Percentiles rank a stretch among this genome's conserved stretches.
Evolutionary conservation across 2,329 filamentous ascomycete genomes (phyloP).

Genomic region (Venturia effusa): DNA sequence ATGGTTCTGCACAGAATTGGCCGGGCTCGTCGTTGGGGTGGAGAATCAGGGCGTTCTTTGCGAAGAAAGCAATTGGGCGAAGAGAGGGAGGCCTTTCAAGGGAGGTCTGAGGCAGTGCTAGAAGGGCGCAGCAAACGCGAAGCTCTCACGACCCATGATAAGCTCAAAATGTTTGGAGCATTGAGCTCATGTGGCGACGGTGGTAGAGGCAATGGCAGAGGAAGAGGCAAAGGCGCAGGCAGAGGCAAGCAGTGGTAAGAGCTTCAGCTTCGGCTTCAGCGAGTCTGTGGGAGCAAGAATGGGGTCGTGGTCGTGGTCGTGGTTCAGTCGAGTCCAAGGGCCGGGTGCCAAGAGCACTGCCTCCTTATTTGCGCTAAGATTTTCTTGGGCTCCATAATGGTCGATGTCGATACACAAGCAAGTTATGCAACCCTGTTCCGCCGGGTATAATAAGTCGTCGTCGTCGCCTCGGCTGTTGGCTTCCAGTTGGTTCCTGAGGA

Average conservation of each 20-base stretch:
- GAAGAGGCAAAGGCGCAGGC: background rate
- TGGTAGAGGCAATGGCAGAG: background rate
- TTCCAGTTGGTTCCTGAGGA: background rate
- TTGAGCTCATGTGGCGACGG: background rate
- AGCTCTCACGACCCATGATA: background rate
- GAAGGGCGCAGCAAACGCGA: slow-evolving; percentile 2
- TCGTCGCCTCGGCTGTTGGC: no score
- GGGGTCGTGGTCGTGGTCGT: background rate
- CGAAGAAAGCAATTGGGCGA: background rate
- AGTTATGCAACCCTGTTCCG: background rate
- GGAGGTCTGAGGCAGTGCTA: background rate
- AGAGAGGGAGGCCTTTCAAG: background rate
- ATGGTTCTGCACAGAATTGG: background rate
- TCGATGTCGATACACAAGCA: background rate
- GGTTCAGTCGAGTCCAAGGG: background rate
- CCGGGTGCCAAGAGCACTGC: background rate
- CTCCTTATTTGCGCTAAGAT: background rate
- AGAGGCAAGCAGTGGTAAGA: no score
- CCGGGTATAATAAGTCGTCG: background rate
- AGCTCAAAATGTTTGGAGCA: background rate
- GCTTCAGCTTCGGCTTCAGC: background rate
- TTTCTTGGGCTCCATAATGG: background rate
- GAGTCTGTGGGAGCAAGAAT: background rate
- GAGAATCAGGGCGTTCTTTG: background rate
- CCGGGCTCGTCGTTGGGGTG: background rate